Conservation (phyloP, 2,329 filamentous ascomycete genomes). For the Cyphellophora europaea region DNA sequence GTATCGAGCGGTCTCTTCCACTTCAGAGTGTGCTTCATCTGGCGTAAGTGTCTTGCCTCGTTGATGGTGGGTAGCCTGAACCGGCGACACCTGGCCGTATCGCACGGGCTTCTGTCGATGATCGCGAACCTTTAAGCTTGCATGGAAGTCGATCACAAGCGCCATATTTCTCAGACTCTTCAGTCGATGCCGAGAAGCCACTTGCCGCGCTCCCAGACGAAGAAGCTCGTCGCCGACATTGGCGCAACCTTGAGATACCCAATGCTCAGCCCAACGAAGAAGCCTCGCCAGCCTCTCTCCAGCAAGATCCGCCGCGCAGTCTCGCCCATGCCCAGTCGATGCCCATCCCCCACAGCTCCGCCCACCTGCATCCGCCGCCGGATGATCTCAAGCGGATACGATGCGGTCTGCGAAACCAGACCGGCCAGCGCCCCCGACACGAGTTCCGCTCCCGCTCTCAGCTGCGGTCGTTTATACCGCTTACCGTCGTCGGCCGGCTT, state of each 20-base stretch:
- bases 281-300: conserved; percentile 69
- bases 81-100: too few relatives aligned
- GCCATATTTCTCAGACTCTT: too few relatives aligned
- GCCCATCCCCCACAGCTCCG: conserved; percentile 86
- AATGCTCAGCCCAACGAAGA: conserved; percentile 88
- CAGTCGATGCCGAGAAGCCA: conserved; percentile 53
- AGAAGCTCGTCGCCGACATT: conserved; percentile 68
- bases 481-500: conserved; percentile 28
- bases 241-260: conserved; percentile 92
- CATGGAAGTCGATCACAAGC: too few relatives aligned
- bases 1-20: too few relatives aligned
- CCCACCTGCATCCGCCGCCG: conserved; percentile 92
- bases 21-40: too few relatives aligned
- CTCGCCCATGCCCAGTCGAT: conserved; percentile 65
- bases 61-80: too few relatives aligned
- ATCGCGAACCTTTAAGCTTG: too few relatives aligned
- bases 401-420: conserved; percentile 79
- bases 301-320: conserved; percentile 65
- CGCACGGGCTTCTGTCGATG: too few relatives aligned
- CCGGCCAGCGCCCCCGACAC: conserved; percentile 77
- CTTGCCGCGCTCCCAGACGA: conserved; percentile 58
- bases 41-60: too few relatives aligned
- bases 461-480: conserved; percentile 52
- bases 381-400: conserved; percentile 90
- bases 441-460: conserved; percentile 82